Conservation (phyloP, 2,329 filamentous ascomycete genomes). For the Botryotinia convoluta region DNA sequence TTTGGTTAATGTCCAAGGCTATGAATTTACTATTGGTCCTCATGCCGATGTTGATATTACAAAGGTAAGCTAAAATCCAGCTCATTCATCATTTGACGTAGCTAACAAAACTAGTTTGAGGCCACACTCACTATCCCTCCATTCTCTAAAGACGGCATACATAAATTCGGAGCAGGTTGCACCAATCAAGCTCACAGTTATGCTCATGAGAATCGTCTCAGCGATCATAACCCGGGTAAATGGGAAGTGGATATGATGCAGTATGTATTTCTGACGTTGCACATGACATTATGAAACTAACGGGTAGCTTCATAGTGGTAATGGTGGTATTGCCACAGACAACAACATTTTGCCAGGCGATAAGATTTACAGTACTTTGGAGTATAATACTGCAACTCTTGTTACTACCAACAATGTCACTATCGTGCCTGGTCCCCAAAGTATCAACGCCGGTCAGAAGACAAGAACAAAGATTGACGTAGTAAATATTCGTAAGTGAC, state of each 20-base stretch:
- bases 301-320: neutral
- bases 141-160: slow-evolving; percentile 22
- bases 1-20: neutral
- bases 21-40: neutral
- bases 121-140: slow-evolving; percentile 27
- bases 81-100: neutral
- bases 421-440: neutral
- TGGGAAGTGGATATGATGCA: slow-evolving; percentile 17
- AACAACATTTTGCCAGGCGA: slow-evolving; percentile 6
- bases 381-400: neutral
- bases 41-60: neutral
- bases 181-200: slow-evolving; percentile 24
- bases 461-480: neutral
- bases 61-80: neutral
- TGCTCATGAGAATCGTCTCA: slow-evolving; percentile 28
- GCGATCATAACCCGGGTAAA: slow-evolving; percentile 26
- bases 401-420: neutral
- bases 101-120: slow-evolving; percentile 23
- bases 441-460: neutral
- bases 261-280: neutral
- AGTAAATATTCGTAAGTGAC: neutral
- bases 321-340: neutral
- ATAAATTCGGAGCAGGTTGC: slow-evolving; percentile 27
- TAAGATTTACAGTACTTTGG: neutral
- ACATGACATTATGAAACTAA: neutral